phyloP scores from a whole-genome alignment of 306 rosid species.

The Casuarina equisetifolia region DNA sequence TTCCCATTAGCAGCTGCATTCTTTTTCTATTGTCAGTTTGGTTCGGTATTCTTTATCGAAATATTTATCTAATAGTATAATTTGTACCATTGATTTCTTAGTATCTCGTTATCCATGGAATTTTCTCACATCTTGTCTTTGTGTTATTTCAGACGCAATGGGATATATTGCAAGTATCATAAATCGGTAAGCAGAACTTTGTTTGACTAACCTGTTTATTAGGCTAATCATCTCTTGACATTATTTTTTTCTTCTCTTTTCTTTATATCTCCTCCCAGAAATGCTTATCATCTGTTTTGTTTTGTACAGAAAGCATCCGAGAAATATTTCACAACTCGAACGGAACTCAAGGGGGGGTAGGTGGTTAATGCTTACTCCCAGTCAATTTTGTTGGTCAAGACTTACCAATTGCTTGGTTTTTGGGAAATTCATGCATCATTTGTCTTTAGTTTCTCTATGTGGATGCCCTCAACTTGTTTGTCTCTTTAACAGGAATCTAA shows the following conservation, averaged over 20 bases:
- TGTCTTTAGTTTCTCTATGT: slow-evolving; percentile 11
- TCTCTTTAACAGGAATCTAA: slow-evolving; percentile 62
- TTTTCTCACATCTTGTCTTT: slow-evolving; percentile 26
- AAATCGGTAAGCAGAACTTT: slow-evolving; percentile 58
- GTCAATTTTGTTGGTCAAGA: background rate
- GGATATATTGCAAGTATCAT: slow-evolving; percentile 79
- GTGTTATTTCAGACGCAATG: slow-evolving; percentile 63
- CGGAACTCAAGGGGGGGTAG: slow-evolving; percentile 94
- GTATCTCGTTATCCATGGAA: slow-evolving; percentile 3
- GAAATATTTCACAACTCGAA: slow-evolving; percentile 65
- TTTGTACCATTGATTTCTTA: slow-evolving; percentile 19
- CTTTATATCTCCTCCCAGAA: no score
- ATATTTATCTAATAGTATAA: slow-evolving; percentile 6
- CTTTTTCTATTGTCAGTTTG: background rate
- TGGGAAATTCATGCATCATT: slow-evolving; percentile 16
- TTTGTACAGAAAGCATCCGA: slow-evolving; percentile 66
- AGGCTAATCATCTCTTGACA: background rate
- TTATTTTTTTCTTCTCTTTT: background rate
- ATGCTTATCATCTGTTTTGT: slow-evolving; percentile 17
- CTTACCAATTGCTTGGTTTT: background rate
- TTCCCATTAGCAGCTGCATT: background rate
- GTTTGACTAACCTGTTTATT: slow-evolving; percentile 17
- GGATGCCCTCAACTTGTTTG: slow-evolving; percentile 6
- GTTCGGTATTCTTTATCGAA: background rate
- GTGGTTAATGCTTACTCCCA: slow-evolving; percentile 28